Evolutionary conservation across 2,329 filamentous ascomycete genomes (phyloP).

Genomic region (Sordariomycetes sp.): DNA sequence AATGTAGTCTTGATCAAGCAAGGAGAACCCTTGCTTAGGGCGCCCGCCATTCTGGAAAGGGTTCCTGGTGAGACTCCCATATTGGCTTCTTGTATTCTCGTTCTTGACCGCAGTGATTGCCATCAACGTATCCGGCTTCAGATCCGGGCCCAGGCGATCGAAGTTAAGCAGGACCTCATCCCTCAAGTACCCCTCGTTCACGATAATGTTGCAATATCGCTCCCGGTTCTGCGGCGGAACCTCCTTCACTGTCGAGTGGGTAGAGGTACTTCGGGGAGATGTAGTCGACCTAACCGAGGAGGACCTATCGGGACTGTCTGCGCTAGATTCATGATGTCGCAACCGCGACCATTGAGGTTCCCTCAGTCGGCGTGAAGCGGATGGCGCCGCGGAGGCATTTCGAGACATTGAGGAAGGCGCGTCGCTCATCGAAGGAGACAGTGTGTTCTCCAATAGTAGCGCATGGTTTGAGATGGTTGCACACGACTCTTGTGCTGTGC

Average conservation of each 20-base stretch:
- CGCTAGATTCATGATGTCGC: slow-evolving; percentile 36
- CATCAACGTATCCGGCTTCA: slow-evolving; percentile 60
- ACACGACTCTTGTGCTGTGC: too few species aligned
- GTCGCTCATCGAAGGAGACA: slow-evolving; percentile 9
- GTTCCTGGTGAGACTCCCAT: slow-evolving; percentile 20
- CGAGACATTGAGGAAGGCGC: slow-evolving; percentile 24
- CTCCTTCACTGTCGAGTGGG: slow-evolving; percentile 35
- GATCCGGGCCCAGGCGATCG: slow-evolving; percentile 54
- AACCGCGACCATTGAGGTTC: slow-evolving; percentile 42
- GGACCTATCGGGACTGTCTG: slow-evolving; percentile 33
- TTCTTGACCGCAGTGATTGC: slow-evolving; percentile 57
- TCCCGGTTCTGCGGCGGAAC: slow-evolving; percentile 26
- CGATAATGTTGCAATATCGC: slow-evolving; percentile 42
- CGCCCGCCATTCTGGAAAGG: slow-evolving; percentile 2
- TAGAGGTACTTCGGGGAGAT: slow-evolving; percentile 40
- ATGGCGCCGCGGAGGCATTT: slow-evolving; percentile 27
- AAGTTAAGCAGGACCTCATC: slow-evolving; percentile 76
- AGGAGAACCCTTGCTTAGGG: slow-evolving; percentile 1
- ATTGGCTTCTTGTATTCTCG: slow-evolving; percentile 28
- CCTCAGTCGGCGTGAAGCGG: slow-evolving; percentile 33
- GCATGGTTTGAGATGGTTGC: too few species aligned
- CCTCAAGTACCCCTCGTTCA: slow-evolving; percentile 66
- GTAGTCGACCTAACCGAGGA: slow-evolving; percentile 26
- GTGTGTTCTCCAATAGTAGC: too few species aligned
- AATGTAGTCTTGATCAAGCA: slow-evolving; percentile 13